Conservation (phyloP, 768 basidiomycete species). For the Xerocomus spinulosus region DNA sequence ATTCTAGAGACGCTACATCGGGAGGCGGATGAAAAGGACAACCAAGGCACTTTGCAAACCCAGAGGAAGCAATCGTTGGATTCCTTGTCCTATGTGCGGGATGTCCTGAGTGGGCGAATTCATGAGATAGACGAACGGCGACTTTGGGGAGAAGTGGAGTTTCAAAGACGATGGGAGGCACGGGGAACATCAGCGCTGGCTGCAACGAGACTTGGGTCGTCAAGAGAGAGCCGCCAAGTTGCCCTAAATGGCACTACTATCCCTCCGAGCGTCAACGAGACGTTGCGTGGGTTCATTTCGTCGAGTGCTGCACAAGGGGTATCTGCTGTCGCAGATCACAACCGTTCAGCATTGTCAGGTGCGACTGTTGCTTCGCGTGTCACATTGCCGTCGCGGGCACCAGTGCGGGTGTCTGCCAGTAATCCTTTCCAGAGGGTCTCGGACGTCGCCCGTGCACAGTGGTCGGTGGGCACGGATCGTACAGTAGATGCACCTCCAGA, state of each 20-base stretch:
- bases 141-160: slow-evolving; percentile 53
- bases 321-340: slow-evolving; percentile 6
- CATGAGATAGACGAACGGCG: slow-evolving; percentile 61
- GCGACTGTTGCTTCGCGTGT: slow-evolving; percentile 9
- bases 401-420: slow-evolving; percentile 24
- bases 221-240: slow-evolving; percentile 17
- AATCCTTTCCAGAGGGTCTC: slow-evolving; percentile 29
- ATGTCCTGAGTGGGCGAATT: slow-evolving; percentile 56
- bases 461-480: slow-evolving; percentile 2
- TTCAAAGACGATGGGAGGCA: slow-evolving; percentile 34
- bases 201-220: slow-evolving; percentile 10
- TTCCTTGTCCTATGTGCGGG: slow-evolving; percentile 71
- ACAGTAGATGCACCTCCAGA: too few relatives aligned
- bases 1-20: slow-evolving; percentile 66
- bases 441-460: slow-evolving; percentile 4
- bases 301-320: slow-evolving; percentile 9
- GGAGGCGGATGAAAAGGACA: slow-evolving; percentile 37
- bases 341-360: slow-evolving; percentile 17
- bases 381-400: slow-evolving; percentile 15
- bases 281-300: slow-evolving; percentile 18
- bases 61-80: slow-evolving; percentile 62
- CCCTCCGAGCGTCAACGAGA: slow-evolving; percentile 19
- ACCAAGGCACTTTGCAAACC: slow-evolving; percentile 39
- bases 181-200: slow-evolving; percentile 23
- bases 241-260: slow-evolving; percentile 8